Evolutionary conservation across 2,329 filamentous ascomycete genomes (phyloP), one percentile per base, ranked within the genome.

Genomic region (Epicoccum nigrum): DNA sequence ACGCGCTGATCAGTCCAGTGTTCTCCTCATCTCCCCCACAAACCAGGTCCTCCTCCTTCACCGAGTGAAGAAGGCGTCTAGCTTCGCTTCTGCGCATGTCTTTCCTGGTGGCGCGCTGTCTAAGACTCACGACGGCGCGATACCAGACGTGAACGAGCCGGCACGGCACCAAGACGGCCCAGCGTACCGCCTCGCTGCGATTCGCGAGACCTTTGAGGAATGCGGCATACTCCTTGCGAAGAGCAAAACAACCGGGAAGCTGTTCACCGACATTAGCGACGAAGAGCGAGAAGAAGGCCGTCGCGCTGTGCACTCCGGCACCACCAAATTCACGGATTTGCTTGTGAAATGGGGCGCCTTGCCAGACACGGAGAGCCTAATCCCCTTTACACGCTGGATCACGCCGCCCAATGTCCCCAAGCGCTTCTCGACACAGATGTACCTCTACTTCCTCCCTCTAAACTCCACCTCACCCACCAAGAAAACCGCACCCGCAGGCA

Each of bases 341-440:
- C 67, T 88, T 9, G 71, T 74, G 17, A 67, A 70, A 45, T 77
- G 84, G 37, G 85, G 83, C 7, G 87, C 83, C 0, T 74, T 79
- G 9, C 76, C 86, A 3, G 91, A 96, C 70, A 81, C 81, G 45
- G 86, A 86, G 1, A 78, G 80, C 30, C 76, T 97, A 3, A 77
- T 90, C 7, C 91, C 92, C 0, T 97, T 96, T 68, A 96, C 92
- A 0, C 84, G 90, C 45, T 97, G 94, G 94, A 81, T 97, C 48
- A 97, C 94, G 2, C 93, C 93, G 0, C 74, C 79, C 0, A 85
- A 83, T 55, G 77, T 87, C 1, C 83, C 86, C 0, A 90, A 87
- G 63, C 83, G 94, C 37, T 99, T 95, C 76, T 90, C 89, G 0
- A 97, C 93, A 0, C 92, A 97, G 70, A 97, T 97, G 93, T 99